Evolutionary conservation across 441 rosid species (phyloP), one percentile per base, ranked within the genome.

Genomic region (Isatis lusitanica): DNA sequence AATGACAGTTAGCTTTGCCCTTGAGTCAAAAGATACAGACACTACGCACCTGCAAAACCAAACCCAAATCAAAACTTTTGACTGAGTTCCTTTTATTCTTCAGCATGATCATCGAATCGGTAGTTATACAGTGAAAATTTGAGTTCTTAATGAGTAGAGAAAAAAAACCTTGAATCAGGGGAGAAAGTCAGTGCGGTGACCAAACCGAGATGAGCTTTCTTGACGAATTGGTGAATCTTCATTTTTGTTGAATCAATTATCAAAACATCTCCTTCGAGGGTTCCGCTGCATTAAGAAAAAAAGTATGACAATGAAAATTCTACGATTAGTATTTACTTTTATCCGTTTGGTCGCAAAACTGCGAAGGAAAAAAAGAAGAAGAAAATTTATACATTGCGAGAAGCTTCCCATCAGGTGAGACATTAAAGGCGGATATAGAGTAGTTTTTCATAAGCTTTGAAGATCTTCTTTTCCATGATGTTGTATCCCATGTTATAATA

Each of bases 21-120:
- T 96, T 4, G 98, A 91, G 83, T 93, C 99, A 82, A 96, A 73
- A 40, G 98, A 96, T 66, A 85, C 93, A 26, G 98, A 93, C 47
- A 88, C 78, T 83, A 93, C 73, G 48, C 91, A 85, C 91, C 99
- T 93, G 80, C 44, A 81, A 58, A 75, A 78, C 76, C 70, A 78
- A 52, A 74, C 74, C 79, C 50, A 78, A 47, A 70, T 60, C 61
- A 28, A 55, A 69, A 78, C 72, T 28, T 66, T 59, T 75, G 63
- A 75, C 28, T 28, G 39, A 31, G 33, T 53, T 53, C 71, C 18
- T 51, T 57, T 46, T 62, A n/a, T 31, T 44, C 40, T 28, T 21
- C 63, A 63, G 33, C 17, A 26, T 38, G 39, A 40, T 24, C 63
- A 51, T 5, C 60, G 17, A 13, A 48, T 17, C 10, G 0, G 42